Evolutionary conservation across 495 filamentous ascomycete species (phyloP), one percentile per base, ranked within the genome.

Genomic region (Durotheca rogersii): DNA sequence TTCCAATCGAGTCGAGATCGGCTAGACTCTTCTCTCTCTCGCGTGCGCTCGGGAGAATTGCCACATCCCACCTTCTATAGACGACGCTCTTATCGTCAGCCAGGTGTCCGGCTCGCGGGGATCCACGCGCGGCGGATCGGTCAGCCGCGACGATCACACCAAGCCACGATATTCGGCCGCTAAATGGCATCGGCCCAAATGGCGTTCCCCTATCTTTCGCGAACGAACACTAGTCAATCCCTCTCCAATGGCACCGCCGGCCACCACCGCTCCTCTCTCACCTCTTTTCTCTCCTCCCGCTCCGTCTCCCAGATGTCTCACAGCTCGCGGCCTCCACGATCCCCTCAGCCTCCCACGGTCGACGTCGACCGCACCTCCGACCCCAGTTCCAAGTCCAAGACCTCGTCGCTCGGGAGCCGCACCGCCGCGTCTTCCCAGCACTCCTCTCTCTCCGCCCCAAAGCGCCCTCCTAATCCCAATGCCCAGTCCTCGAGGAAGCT

Each of bases 221-320:
- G 62, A 54, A 60, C 59, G 34, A 65, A 54, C 42, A 62, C 62
- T 36, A 60, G 36, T 40, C 62, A 62, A 44, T 65, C 58, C 31
- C 48, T 52, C 38, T 57, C 59, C 49, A 65, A 62, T 60, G 59
- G 55, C 44, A 47, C 40, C 16, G 18, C 20, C 21, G 34, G 40
- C 2, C 47, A 51, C 43, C 59, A 60, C 29, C 59, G 62, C 49
- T 21, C 51, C 39, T 84, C 82, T 19, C 69, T 84, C 25, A 80
- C 81, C 7, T 83, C 81, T 25, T 81, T 84, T 60, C 77, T 81
- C 10, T 68, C 80, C 20, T 79, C 76, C 21, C 68, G 80, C 29
- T 76, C 76, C 3, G 69, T 70, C 32, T 80, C 75, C 25, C 67
- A 78, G 30, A 75, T 76, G 67, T 80, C 78, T 30, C 71, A 71